phyloP scores from a whole-genome alignment of 1,139 yeast species.

The Kodamaea anthophila region DNA sequence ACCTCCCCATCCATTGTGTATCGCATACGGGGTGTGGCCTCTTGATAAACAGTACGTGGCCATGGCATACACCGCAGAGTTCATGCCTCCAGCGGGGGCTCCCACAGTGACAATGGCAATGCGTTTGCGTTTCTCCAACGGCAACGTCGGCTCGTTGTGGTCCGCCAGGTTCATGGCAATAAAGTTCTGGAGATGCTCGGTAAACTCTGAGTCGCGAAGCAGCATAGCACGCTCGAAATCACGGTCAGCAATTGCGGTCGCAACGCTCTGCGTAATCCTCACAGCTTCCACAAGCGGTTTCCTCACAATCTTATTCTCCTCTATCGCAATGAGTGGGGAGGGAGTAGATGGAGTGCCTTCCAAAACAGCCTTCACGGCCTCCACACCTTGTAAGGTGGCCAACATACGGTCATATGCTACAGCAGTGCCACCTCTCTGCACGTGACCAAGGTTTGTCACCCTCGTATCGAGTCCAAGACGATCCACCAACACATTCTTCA shows the following conservation, averaged over 20 bases:
- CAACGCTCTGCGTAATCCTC: slow-evolving; percentile 75
- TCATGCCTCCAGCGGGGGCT: slow-evolving; percentile 96
- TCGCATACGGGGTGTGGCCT: slow-evolving; percentile 85
- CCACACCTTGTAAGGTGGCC: slow-evolving; percentile 96
- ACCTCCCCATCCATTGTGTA: slow-evolving; percentile 91
- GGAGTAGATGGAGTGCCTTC: slow-evolving; percentile 87
- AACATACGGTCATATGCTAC: slow-evolving; percentile 87
- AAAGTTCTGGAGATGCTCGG: slow-evolving; percentile 69
- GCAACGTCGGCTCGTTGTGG: slow-evolving; percentile 57
- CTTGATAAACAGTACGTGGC: slow-evolving; percentile 85
- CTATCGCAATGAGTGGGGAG: slow-evolving; percentile 89
- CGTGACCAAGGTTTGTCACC: slow-evolving; percentile 92
- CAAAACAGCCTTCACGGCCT: slow-evolving; percentile 90
- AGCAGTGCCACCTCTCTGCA: slow-evolving; percentile 97
- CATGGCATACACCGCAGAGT: slow-evolving; percentile 87
- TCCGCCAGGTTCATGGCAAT: slow-evolving; percentile 59
- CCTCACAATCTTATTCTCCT: slow-evolving; percentile 81
- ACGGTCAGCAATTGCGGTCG: slow-evolving; percentile 70
- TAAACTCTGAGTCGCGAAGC: slow-evolving; percentile 80
- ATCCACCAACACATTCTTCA: slow-evolving; percentile 71
- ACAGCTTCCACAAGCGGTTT: slow-evolving; percentile 88
- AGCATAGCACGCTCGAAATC: slow-evolving; percentile 84
- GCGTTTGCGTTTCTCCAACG: slow-evolving; percentile 49
- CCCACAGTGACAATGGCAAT: slow-evolving; percentile 89
- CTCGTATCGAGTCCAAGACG: slow-evolving; percentile 82